Percentiles rank a stretch among this genome's conserved stretches.
Conservation (phyloP, 805 yeast genomes). For the Pichia paraexigua region DNA sequence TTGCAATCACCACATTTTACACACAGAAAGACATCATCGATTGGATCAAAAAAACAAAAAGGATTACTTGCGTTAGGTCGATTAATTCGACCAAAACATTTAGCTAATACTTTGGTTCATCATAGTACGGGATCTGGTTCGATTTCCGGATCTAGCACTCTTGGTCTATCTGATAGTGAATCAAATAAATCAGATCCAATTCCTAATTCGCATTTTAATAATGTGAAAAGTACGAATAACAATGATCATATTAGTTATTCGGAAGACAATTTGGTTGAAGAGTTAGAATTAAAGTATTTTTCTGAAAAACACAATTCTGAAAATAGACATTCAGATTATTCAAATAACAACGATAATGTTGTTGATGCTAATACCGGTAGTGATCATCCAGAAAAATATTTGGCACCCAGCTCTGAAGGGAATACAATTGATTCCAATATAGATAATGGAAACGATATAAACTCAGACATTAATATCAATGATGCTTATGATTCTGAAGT, state of each 20-base stretch:
- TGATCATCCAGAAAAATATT: background rate
- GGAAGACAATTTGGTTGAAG: background rate
- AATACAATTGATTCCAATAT: conserved; percentile 4
- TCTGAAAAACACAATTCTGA: background rate
- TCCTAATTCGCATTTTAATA: background rate
- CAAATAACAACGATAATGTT: too few relatives aligned
- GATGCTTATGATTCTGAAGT: conserved; percentile 10
- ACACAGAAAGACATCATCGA: background rate
- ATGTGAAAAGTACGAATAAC: background rate
- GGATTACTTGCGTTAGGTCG: conserved; percentile 5
- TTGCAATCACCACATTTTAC: background rate
- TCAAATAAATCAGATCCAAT: background rate
- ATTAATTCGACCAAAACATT: conserved; percentile 5
- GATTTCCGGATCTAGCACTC: background rate
- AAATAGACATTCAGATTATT: background rate
- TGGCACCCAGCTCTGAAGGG: conserved; percentile 1
- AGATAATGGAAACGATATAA: background rate
- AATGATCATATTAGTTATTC: background rate
- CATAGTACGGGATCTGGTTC: conserved; percentile 1
- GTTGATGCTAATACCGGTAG: background rate
- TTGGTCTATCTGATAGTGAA: background rate
- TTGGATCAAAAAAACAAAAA: background rate
- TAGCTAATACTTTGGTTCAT: conserved; percentile 5
- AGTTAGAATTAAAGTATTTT: background rate
- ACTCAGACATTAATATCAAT: background rate